These are phyloP conservation scores for Kuraishia piskuri DNA, from an alignment of 805 yeast genomes.

Conservation along the genomic window DNA sequence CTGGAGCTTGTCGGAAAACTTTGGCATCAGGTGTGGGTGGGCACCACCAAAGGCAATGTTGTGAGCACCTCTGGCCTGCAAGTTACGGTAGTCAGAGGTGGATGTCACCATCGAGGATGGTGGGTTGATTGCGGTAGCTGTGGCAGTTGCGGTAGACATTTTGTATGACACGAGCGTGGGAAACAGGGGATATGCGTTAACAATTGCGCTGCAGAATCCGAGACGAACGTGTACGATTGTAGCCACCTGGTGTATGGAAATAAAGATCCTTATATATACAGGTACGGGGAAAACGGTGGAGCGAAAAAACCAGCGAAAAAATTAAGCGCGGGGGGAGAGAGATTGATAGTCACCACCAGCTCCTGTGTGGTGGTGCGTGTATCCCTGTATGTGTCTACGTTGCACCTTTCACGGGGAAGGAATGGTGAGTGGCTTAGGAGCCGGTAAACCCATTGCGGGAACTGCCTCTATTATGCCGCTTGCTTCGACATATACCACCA, in stretches of 20 bases:
- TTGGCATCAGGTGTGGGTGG: conserved; percentile 42
- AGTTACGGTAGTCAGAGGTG: conserved; percentile 32
- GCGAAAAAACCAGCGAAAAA: no score
- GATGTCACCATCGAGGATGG: conserved; percentile 18
- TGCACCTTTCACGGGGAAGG: background rate
- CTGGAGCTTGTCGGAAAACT: conserved; percentile 35
- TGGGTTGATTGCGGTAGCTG: background rate
- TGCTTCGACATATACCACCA: no score
- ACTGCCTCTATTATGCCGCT: background rate
- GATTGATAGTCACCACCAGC: background rate
- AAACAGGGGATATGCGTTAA: no score
- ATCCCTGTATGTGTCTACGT: background rate
- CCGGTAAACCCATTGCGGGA: background rate
- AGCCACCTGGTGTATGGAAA: no score
- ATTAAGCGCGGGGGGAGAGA: background rate
- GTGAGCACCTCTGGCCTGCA: conserved; percentile 44
- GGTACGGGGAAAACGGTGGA: no score
- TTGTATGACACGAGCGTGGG: no score
- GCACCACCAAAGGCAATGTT: conserved; percentile 48
- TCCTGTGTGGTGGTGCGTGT: background rate
- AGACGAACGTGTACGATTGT: no score
- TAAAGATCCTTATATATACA: no score
- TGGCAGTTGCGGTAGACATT: background rate
- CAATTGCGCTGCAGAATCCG: no score
- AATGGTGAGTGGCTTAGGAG: background rate